Evolutionary conservation across 2,329 filamentous ascomycete genomes (phyloP).

Genomic region (Xylogone sp.): DNA sequence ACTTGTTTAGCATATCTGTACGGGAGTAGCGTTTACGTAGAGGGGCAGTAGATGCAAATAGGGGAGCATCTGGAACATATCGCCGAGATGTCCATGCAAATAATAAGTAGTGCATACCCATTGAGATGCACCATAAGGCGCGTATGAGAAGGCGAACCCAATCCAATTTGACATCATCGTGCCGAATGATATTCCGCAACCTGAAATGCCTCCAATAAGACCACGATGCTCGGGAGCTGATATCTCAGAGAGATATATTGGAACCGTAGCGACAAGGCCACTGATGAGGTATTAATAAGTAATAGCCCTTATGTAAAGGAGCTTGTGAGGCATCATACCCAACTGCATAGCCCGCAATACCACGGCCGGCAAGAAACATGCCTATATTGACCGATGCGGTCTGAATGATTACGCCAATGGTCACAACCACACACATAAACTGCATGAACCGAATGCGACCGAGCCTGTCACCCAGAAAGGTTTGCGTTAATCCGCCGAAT

Average conservation of each 20-base stretch:
- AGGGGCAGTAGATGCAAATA: too few species aligned
- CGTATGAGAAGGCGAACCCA: conserved; percentile 50
- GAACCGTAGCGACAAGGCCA: conserved; percentile 19
- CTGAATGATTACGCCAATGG: conserved; percentile 49
- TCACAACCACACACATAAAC: conserved; percentile 49
- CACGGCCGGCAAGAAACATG: conserved; percentile 49
- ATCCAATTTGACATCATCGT: conserved; percentile 56
- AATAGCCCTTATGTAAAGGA: neutral
- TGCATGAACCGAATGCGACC: conserved; percentile 52
- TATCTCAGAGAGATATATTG: conserved; percentile 26
- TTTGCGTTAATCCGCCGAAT: conserved; percentile 49
- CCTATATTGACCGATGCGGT: conserved; percentile 51
- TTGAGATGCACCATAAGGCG: conserved; percentile 47
- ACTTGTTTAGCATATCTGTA: neutral
- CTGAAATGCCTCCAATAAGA: conserved; percentile 32
- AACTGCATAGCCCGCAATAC: conserved; percentile 42
- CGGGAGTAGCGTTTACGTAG: too few species aligned
- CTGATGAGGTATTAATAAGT: conserved; percentile 1
- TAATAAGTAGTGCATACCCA: conserved; percentile 31
- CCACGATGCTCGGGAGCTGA: conserved; percentile 20
- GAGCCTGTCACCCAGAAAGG: conserved; percentile 47
- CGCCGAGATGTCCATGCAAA: neutral
- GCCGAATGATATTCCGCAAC: conserved; percentile 51
- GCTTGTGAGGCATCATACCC: conserved; percentile 29
- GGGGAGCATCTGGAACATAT: too few species aligned